A percentile compares a stretch with the other conserved stretches of the same genome.
These are phyloP conservation scores for Trichoderma simmonsii DNA, from an alignment of 2,329 filamentous ascomycete species.

Conservation along the genomic window DNA sequence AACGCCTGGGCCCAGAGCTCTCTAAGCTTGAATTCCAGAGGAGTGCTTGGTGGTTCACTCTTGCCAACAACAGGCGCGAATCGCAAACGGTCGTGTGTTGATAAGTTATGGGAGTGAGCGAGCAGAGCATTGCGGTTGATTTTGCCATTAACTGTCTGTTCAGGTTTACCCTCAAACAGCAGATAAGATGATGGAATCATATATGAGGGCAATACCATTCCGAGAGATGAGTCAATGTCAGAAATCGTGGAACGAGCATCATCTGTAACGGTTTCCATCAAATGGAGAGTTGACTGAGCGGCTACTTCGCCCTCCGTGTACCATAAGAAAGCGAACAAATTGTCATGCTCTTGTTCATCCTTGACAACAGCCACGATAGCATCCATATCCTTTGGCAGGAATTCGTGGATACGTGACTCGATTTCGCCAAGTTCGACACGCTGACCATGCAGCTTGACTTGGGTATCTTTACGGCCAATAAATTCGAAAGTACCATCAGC, in stretches of 20 bases:
- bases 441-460: slow-evolving; percentile 19
- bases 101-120: slow-evolving; percentile 1
- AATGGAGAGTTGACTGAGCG: not conserved
- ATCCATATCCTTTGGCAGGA: slow-evolving; percentile 8
- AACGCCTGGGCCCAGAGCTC: slow-evolving; percentile 16
- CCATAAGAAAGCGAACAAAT: slow-evolving; percentile 19
- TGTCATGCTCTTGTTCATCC: slow-evolving; percentile 9
- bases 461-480: slow-evolving; percentile 16
- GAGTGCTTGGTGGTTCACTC: slow-evolving; percentile 15
- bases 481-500: slow-evolving; percentile 18
- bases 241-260: slow-evolving; percentile 7
- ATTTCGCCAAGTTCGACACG: slow-evolving; percentile 19
- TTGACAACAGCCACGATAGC: slow-evolving; percentile 17
- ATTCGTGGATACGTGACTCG: slow-evolving; percentile 14
- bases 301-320: slow-evolving; percentile 6
- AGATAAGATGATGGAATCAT: slow-evolving; percentile 21
- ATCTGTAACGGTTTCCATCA: slow-evolving; percentile 11
- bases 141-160: slow-evolving; percentile 19
- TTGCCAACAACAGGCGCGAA: slow-evolving; percentile 7
- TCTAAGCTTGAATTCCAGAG: slow-evolving; percentile 7
- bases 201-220: slow-evolving; percentile 17
- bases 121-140: slow-evolving; percentile 9
- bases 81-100: not conserved
- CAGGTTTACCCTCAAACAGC: slow-evolving; percentile 17
- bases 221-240: slow-evolving; percentile 12